Base-by-base conservation (phyloP, 1,284 basidiomycete genomes). In the Malassezia sympodialis region DNA sequence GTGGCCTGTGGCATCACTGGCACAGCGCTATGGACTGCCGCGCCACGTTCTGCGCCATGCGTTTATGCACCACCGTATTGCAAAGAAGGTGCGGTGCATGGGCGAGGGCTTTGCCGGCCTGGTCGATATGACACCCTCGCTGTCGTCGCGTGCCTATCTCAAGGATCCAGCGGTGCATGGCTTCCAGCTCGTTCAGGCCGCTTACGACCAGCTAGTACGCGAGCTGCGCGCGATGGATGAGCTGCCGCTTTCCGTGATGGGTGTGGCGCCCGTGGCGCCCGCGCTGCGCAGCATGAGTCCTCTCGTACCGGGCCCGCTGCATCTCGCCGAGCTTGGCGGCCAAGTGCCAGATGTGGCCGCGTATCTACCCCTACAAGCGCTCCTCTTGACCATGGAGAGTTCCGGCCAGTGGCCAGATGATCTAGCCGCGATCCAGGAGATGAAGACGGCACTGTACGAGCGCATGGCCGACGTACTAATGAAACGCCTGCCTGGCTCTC, bases 331-430 rank as follows among this genome's bases (percentile, higher is more conserved):
- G 35, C 62, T 69, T 15, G 74, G 73, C 8, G 53, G 61, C 21
- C 64, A 65, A 21, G 65, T 74, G 28, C 69, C 76, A 10, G 72
- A 75, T 41, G 43, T 52, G 0, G 67, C 71, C 6, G 67, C 75
- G 19, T 65, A 67, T 46, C 41, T 75, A 75, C 87, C 52, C 65
- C 78, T 63, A 17, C 74, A 60, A 56, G 73, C 62, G 69, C 76
- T 53, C 79, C 83, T 52, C 78, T 80, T 37, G 63, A 76, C 17
- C 80, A 82, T 60, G 80, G 87, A 51, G 80, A 82, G 31, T 86
- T 93, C 89, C 0, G 84, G 85, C 0, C 82, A 83, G 62, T 99
- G 94, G 94, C 94, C 94, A 0, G 90, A 96, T 69, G 90, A 98
- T 66, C 80, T 98, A 1, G 80, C 80, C 15, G 90, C 90, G 0